Base-by-base conservation (phyloP, 441 rosid species). In the Corymbia citriodora region DNA sequence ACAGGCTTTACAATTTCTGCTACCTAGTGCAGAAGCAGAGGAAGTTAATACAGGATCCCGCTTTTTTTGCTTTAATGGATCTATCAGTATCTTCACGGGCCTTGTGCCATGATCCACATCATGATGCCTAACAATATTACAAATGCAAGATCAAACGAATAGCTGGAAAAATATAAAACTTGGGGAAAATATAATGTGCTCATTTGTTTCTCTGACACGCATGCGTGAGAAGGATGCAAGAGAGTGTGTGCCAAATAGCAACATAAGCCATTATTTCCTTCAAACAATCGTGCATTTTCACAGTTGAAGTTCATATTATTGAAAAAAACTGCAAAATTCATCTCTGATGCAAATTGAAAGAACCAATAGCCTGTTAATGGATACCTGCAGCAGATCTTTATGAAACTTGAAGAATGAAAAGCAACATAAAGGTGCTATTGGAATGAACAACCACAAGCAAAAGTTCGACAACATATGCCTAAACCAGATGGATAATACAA, bases 1-100 rank as follows among this genome's bases (percentile, higher is more conserved):
- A 55, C 29, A 29, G 31, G 33, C 52, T 12, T 83, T 25, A 53
- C 72, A 88, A 29, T 25, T 55, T 17, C 29, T 83, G 65, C 74
- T 95, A 96, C 99, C 99, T 88, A 92, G 92, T 81, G 96, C 94
- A 81, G 98, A 97, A 90, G 94, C 92, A 87, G 95, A 96, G 72
- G 95, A 93, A 87, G 92, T 55, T 81, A 95, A 87, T 57, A 82
- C 92, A 87, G 90, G 90, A 50, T 92, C 87, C 27, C 70, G 86
- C 90, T 91, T 93, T 89, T 88, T 94, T 65, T 83, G 93, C 91
- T 91, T 92, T 52, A 90, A 63, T 25, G 91, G 88, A 36, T 79
- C 90, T 90, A 88, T 72, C 48, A 48, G 70, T 50, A 88, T 90
- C 33, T 93, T 92, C 53, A 89, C 57, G 1, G 63, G 91, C 85